Base-by-base conservation (phyloP, 495 filamentous ascomycete species). In the Astrocystis sublimbata region DNA sequence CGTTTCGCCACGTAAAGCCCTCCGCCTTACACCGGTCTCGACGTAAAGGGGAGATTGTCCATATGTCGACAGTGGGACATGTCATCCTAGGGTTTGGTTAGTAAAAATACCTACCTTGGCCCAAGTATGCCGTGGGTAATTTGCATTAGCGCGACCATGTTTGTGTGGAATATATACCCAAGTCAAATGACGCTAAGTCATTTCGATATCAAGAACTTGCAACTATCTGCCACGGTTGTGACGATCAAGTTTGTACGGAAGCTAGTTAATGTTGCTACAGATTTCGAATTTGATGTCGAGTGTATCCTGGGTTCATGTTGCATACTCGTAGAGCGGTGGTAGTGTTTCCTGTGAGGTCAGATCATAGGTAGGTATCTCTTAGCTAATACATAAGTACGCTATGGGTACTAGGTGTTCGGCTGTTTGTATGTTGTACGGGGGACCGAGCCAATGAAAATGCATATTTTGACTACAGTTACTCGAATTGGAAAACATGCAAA, bases 361-460 rank as follows among this genome's bases (percentile, higher is more conserved):
- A 24, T 45, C 4, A 4, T 24, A 5, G 21, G 43, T 46, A 46
- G 10, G 3, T 33, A 30, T 17, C 9, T 50, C 3, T 42, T 56
- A 56, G 36, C 36, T 56, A 56, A 31, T 56, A 54, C 4, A 31
- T 56, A 54, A 1, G n/a, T 28, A 54, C 33, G 35, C 52, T 23
- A 24, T 3, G 31, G 19, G 17, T 21, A 21, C 30, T n/a, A 21
- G 31, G 46, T 15, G n/a, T 15, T 28, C n/a, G 31, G 23, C 15
- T 17, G 31, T 21, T 36, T 17, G 21, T 17, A 43, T 17, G 41
- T 15, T 43, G n/a, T 36, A 10, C 49, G 8, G 33, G 26, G 1
- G 23, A 17, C 6, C 6, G 3, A 49, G n/a, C 57, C 57, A 60
- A 60, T 60, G 35, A 51, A 45, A 41, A 10, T 4, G n/a, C 45